Conservation (phyloP, 1,284 basidiomycete genomes). For the Pulveroboletus sp. region DNA sequence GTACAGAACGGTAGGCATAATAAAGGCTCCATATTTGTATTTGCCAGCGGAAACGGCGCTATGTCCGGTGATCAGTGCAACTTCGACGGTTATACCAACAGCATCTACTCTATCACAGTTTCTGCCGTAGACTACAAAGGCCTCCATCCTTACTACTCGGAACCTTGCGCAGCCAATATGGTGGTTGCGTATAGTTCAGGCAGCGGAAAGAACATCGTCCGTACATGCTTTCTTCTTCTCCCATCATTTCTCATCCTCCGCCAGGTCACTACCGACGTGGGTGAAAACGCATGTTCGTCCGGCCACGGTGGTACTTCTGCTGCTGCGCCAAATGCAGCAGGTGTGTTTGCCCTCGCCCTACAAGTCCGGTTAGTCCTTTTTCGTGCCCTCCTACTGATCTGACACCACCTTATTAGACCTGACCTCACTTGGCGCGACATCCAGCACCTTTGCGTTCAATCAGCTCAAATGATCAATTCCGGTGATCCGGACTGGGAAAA, state of each 20-base stretch:
- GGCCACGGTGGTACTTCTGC: conserved; percentile 96
- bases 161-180: conserved; percentile 96
- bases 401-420: conserved; percentile 20
- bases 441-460: conserved; percentile 86
- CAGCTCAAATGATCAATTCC: conserved; percentile 77
- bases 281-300: conserved; percentile 79
- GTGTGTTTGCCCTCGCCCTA: conserved; percentile 86
- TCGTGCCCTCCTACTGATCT: conserved; percentile 5
- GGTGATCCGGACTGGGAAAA: conserved; percentile 94
- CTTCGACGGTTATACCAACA: conserved; percentile 99
- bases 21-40: conserved; percentile 94
- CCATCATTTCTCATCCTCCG: conserved; percentile 15
- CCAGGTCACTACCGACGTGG: conserved; percentile 93
- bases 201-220: conserved; percentile 87
- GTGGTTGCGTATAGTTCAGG: conserved; percentile 96
- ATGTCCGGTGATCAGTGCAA: conserved; percentile 95
- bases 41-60: conserved; percentile 97
- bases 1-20: conserved; percentile 88
- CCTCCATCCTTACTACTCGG: conserved; percentile 94
- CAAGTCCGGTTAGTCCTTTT: conserved; percentile 63
- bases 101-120: conserved; percentile 95
- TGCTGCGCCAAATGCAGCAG: conserved; percentile 93
- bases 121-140: conserved; percentile 92
- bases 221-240: conserved; percentile 32
- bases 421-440: conserved; percentile 97